Evolutionary conservation across 148 eudicot genomes (phyloP), one percentile per base, ranked within the genome.

Genomic region (Rheum nobile): DNA sequence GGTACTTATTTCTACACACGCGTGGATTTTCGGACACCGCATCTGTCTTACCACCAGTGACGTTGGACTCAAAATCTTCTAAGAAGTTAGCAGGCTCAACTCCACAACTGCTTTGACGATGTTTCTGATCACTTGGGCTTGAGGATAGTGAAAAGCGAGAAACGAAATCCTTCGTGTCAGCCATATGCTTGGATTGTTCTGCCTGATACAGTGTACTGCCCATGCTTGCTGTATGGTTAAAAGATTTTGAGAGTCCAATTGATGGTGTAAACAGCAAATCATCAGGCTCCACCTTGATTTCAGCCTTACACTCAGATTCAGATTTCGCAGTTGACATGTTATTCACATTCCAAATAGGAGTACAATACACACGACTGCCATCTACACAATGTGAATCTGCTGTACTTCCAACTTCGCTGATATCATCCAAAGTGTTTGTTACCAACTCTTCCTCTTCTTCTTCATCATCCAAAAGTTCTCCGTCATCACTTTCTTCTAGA

Each of bases 401-500:
- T 22, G 84, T 68, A 77, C 85, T 84, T 78, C 84, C 87, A 38
- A 79, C 76, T 75, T 79, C 85, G 70, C 48, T 59, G 67, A 71
- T 67, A 16, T 81, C 81, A 46, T 52, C 12, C 67, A n/a, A n/a
- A n/a, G n/a, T n/a, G n/a, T n/a, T n/a, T n/a, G n/a, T n/a, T n/a
- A n/a, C n/a, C n/a, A 71, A 71, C 19, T 48, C 70, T 47, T 80
- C 72, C 21, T 76, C 77, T 31, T 74, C 80, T 28, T 41, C 43
- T 6, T 41, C 43, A 41, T 77, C 84, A 37, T 72, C 77, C 75
- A 42, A 77, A 41, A 65, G 61, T 78, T 78, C 79, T 54, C 69
- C 84, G 65, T 75, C 81, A 52, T 86, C 88, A 71, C 82, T 80
- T 59, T 88, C 95, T 74, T 81, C 88, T 39, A 82, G 71, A 75